These are phyloP conservation scores for Carpinus viminea DNA, from an alignment of 306 rosid genomes.

Conservation along the genomic window DNA sequence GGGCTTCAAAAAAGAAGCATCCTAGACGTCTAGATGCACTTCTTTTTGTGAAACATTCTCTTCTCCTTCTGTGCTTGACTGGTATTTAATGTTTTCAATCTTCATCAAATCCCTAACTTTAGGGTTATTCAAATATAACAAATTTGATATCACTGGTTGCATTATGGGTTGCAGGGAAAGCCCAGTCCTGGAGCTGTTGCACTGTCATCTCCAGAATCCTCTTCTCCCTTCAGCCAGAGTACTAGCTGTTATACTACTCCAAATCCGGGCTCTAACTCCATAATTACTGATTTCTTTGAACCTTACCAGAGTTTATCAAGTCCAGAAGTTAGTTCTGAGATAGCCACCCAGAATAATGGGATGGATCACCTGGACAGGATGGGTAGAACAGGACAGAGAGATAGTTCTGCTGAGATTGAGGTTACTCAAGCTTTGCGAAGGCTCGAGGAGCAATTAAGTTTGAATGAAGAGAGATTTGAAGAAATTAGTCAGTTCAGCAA, in stretches of 20 bases:
- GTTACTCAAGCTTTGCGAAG: constrained; percentile 68
- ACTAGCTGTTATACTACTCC: constrained; percentile 39
- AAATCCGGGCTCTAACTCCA: constrained; percentile 46
- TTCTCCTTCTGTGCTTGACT: neutral
- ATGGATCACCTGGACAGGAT: constrained; percentile 41
- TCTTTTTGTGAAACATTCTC: neutral
- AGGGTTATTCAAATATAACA: too few species aligned
- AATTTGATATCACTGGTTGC: constrained; percentile 16
- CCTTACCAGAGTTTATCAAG: constrained; percentile 62
- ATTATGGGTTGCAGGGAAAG: constrained; percentile 60
- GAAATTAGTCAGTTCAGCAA: constrained; percentile 37
- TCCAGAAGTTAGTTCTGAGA: constrained; percentile 72
- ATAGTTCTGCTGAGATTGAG: constrained; percentile 39
- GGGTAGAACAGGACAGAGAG: constrained; percentile 39
- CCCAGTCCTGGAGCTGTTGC: constrained; percentile 43
- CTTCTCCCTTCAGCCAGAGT: constrained; percentile 49
- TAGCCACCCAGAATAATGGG: constrained; percentile 34
- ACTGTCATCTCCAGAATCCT: constrained; percentile 51
- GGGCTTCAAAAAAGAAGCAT: neutral
- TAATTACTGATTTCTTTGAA: constrained; percentile 48
- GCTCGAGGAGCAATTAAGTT: constrained; percentile 75
- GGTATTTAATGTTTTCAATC: neutral
- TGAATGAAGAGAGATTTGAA: constrained; percentile 51
- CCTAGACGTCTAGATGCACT: neutral
- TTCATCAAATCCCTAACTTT: too few species aligned